Evolutionary conservation across 139 green algal genomes (phyloP).

Genomic region (Auxenochlorella protothecoides): DNA sequence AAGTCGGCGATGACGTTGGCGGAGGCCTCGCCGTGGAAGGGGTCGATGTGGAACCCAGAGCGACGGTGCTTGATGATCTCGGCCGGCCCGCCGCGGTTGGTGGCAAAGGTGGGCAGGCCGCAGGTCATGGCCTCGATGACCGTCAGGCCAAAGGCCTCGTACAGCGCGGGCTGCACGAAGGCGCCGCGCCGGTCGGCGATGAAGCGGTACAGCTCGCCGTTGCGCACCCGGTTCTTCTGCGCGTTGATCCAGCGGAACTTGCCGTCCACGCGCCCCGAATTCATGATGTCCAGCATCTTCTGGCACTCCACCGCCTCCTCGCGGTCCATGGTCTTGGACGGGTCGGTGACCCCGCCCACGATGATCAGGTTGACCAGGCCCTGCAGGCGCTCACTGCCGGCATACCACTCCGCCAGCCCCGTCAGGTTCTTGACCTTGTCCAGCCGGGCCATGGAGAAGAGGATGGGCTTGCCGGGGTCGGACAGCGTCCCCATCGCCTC

Average conservation of each 20-base stretch:
- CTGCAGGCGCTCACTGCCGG: constrained; percentile 36
- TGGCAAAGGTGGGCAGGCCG: constrained; percentile 66
- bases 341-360: constrained; percentile 59
- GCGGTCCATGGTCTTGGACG: constrained; percentile 37
- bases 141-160: constrained; percentile 76
- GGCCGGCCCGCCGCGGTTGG: constrained; percentile 44
- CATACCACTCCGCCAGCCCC: constrained; percentile 61
- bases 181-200: constrained; percentile 61
- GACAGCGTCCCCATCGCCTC: constrained; percentile 17
- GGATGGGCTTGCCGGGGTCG: constrained; percentile 56
- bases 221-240: constrained; percentile 60
- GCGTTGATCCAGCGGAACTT: constrained; percentile 41
- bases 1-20: constrained; percentile 65
- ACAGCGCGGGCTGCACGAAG: constrained; percentile 67
- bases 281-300: constrained; percentile 61
- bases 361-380: constrained; percentile 66
- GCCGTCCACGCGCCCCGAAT: constrained; percentile 43
- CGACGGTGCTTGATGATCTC: constrained; percentile 71
- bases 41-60: constrained; percentile 73
- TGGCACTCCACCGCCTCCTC: constrained; percentile 61
- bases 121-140: constrained; percentile 72
- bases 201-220: constrained; percentile 64
- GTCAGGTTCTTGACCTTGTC: constrained; percentile 82
- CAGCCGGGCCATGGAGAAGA: constrained; percentile 76
- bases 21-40: constrained; percentile 47